Evolutionary conservation across 2,329 filamentous ascomycete species (phyloP).

Genomic region (Chaetoscypha palmicola): DNA sequence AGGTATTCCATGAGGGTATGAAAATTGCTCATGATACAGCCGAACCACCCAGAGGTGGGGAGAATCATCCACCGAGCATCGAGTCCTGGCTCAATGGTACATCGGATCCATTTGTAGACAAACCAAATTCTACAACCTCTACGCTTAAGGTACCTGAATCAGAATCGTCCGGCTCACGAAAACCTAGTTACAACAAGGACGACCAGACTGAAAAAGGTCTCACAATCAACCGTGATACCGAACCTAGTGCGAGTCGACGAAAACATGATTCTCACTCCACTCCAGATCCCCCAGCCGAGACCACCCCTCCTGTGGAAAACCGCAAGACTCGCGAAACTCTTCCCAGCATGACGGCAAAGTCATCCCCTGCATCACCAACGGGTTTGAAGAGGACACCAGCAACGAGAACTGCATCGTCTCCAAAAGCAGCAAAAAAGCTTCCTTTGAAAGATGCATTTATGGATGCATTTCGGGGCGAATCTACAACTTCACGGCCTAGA

Average conservation of each 20-base stretch:
- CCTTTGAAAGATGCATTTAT: slow-evolving; percentile 52
- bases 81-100: slow-evolving; percentile 59
- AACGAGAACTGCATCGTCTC: slow-evolving; percentile 43
- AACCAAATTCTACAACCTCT: slow-evolving; percentile 19
- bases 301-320: slow-evolving; percentile 23
- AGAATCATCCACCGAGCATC: slow-evolving; percentile 55
- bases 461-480: slow-evolving; percentile 58
- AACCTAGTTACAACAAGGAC: slow-evolving; percentile 24
- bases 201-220: slow-evolving; percentile 16
- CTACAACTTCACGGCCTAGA: slow-evolving; percentile 30
- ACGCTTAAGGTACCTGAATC: slow-evolving; percentile 29
- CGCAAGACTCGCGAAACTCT: slow-evolving; percentile 23
- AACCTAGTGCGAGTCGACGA: slow-evolving; percentile 8
- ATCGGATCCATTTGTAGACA: slow-evolving; percentile 54
- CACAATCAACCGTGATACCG: slow-evolving; percentile 13
- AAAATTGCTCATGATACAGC: slow-evolving; percentile 57
- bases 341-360: slow-evolving; percentile 21
- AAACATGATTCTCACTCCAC: slow-evolving; percentile 14
- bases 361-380: slow-evolving; percentile 24
- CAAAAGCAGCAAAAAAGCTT: slow-evolving; percentile 42
- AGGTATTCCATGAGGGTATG: slow-evolving; percentile 56
- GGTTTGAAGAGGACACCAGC: slow-evolving; percentile 50
- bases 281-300: slow-evolving; percentile 22
- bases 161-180: slow-evolving; percentile 27
- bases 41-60: slow-evolving; percentile 45